Evolutionary conservation across 805 yeast species (phyloP).

Genomic region (Komagataella kurtzmanii): DNA sequence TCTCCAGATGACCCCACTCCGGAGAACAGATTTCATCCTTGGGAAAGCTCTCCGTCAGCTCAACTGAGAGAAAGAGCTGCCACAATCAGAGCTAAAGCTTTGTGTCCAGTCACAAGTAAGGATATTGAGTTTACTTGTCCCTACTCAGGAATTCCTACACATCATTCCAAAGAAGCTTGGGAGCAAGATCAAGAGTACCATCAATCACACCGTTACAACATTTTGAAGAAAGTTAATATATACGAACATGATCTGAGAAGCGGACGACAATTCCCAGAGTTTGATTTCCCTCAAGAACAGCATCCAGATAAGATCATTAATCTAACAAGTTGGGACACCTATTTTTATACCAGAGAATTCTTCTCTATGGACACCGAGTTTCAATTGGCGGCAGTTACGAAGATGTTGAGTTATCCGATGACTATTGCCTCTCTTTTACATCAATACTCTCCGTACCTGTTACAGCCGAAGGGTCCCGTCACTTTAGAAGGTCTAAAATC

Average conservation of each 20-base stretch:
- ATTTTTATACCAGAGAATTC: slow-evolving; percentile 83
- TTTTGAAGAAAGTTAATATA: slow-evolving; percentile 74
- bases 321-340: slow-evolving; percentile 82
- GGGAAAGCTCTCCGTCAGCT: slow-evolving; percentile 88
- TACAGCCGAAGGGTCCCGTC: slow-evolving; percentile 76
- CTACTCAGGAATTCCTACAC: slow-evolving; percentile 91
- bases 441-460: slow-evolving; percentile 71
- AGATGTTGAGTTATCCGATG: slow-evolving; percentile 84
- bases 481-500: slow-evolving; percentile 90
- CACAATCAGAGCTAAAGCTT: slow-evolving; percentile 71
- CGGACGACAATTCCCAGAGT: slow-evolving; percentile 91
- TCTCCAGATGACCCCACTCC: slow-evolving; percentile 56
- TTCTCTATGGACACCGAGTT: slow-evolving; percentile 95
- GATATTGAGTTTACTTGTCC: slow-evolving; percentile 86
- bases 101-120: slow-evolving; percentile 79
- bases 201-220: slow-evolving; percentile 46
- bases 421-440: slow-evolving; percentile 79
- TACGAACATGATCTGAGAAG: slow-evolving; percentile 92
- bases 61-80: slow-evolving; percentile 89
- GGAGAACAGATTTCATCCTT: slow-evolving; percentile 65
- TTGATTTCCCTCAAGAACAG: slow-evolving; percentile 79
- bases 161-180: slow-evolving; percentile 86
- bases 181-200: slow-evolving; percentile 67
- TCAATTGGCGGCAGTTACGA: slow-evolving; percentile 89
- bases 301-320: slow-evolving; percentile 65